phyloP scores from a whole-genome alignment of 1,139 yeast species.

The Saccharomyces uvarum region DNA sequence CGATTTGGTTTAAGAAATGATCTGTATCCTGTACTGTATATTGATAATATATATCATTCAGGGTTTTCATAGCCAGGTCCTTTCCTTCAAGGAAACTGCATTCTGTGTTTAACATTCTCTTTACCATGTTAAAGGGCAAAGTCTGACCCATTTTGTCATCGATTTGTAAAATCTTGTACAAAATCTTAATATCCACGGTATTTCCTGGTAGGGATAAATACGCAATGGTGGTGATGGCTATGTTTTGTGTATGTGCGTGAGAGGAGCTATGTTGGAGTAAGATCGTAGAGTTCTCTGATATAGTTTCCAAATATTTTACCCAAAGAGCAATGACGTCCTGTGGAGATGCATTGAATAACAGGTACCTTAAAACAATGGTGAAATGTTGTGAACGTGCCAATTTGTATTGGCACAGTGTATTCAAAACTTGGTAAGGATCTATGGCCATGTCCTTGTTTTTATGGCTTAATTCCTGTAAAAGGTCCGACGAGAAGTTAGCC shows the following conservation, averaged over 20 bases:
- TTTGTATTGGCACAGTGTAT: conserved; percentile 19
- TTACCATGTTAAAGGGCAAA: conserved; percentile 12
- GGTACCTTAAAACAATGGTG: conserved; percentile 19
- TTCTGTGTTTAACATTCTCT: conserved; percentile 5
- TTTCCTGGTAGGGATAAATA: conserved; percentile 21
- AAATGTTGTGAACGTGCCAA: conserved; percentile 27
- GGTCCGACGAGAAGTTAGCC: neutral
- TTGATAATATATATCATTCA: neutral
- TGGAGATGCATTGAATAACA: conserved; percentile 14
- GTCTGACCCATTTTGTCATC: conserved; percentile 9
- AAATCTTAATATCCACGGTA: conserved; percentile 15
- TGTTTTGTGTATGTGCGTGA: conserved; percentile 6
- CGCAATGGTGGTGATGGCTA: conserved; percentile 20
- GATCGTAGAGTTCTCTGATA: neutral
- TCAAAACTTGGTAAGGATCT: conserved; percentile 25
- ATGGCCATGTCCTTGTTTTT: conserved; percentile 9
- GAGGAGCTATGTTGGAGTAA: neutral
- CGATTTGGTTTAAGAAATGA: neutral
- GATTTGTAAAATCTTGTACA: conserved; percentile 19
- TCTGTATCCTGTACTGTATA: neutral
- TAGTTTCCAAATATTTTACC: conserved; percentile 25
- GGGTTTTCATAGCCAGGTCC: conserved; percentile 4
- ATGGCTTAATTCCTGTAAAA: conserved; percentile 2
- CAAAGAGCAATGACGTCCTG: conserved; percentile 29
- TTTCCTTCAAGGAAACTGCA: conserved; percentile 2